Percentiles rank a stretch among this genome's conserved stretches.
phyloP scores from a whole-genome alignment of 768 basidiomycete species.

The Mycena maculata region DNA sequence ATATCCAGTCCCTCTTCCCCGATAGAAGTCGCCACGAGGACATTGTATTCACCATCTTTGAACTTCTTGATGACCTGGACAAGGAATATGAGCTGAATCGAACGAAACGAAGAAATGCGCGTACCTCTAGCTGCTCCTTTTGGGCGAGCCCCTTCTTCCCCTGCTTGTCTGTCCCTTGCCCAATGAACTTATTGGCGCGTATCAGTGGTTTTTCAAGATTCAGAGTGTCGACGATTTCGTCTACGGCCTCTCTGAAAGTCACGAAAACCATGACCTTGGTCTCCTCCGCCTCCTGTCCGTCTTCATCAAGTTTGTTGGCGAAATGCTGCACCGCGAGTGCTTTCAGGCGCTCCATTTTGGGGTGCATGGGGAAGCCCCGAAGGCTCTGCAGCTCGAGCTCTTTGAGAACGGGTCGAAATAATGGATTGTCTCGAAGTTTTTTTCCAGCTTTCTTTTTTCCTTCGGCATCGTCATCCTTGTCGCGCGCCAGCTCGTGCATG shows the following conservation, averaged over 20 bases:
- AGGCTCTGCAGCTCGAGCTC: constrained; percentile 73
- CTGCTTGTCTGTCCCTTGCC: constrained; percentile 86
- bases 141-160: constrained; percentile 91
- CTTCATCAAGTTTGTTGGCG: constrained; percentile 59
- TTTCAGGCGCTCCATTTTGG: constrained; percentile 91
- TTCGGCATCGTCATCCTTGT: constrained; percentile 49
- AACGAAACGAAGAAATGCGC: constrained; percentile 31
- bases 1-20: constrained; percentile 99
- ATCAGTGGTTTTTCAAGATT: constrained; percentile 83
- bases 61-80: constrained; percentile 86
- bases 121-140: constrained; percentile 90
- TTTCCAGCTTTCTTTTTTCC: constrained; percentile 57
- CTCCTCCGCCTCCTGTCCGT: constrained; percentile 55
- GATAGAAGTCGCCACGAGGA: constrained; percentile 95
- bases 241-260: constrained; percentile 89
- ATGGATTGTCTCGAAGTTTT: constrained; percentile 61
- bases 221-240: constrained; percentile 87
- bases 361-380: constrained; percentile 75
- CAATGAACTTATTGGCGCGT: constrained; percentile 87
- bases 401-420: constrained; percentile 72
- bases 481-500: constrained; percentile 60
- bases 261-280: constrained; percentile 96
- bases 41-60: constrained; percentile 88
- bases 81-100: constrained; percentile 26
- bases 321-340: constrained; percentile 85